These are phyloP conservation scores for Suhomyces bribrorum DNA, from an alignment of 1,139 yeast genomes.

Conservation along the genomic window DNA sequence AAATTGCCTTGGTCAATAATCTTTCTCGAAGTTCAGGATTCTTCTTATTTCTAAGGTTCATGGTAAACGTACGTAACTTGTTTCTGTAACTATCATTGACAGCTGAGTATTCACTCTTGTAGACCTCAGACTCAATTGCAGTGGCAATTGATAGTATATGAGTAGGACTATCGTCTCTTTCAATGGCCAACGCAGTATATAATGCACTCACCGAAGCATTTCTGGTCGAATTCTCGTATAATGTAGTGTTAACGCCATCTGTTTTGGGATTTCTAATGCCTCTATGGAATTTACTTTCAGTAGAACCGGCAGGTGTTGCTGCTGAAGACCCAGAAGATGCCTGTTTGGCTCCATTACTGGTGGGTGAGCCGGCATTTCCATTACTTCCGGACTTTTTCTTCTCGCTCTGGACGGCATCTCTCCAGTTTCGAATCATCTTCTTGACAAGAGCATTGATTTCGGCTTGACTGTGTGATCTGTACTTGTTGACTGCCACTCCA, in stretches of 20 bases:
- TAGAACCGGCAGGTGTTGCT: slow-evolving; percentile 19
- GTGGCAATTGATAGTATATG: slow-evolving; percentile 65
- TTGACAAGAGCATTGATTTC: slow-evolving; percentile 74
- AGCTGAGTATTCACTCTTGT: slow-evolving; percentile 55
- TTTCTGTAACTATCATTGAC: slow-evolving; percentile 66
- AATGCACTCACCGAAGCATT: slow-evolving; percentile 82
- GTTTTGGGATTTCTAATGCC: slow-evolving; percentile 75
- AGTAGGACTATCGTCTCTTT: slow-evolving; percentile 54
- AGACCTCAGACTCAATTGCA: slow-evolving; percentile 74
- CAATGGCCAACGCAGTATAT: slow-evolving; percentile 87
- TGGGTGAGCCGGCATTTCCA: slow-evolving; percentile 7
- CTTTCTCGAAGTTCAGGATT: slow-evolving; percentile 81
- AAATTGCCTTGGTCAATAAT: slow-evolving; percentile 63
- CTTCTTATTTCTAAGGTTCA: slow-evolving; percentile 84
- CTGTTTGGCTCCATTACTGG: slow-evolving; percentile 5
- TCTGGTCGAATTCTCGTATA: slow-evolving; percentile 76
- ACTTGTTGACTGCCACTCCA: slow-evolving; percentile 95
- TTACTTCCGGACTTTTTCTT: slow-evolving; percentile 42
- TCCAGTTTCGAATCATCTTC: slow-evolving; percentile 84
- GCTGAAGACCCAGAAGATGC: slow-evolving; percentile 8
- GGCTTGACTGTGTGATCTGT: slow-evolving; percentile 65
- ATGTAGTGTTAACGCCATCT: slow-evolving; percentile 72
- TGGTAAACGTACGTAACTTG: slow-evolving; percentile 77
- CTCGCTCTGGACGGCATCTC: slow-evolving; percentile 81
- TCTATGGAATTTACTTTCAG: slow-evolving; percentile 23